Base-by-base conservation (phyloP, 164 flowering plant species). In the Vitis rotundifolia region DNA sequence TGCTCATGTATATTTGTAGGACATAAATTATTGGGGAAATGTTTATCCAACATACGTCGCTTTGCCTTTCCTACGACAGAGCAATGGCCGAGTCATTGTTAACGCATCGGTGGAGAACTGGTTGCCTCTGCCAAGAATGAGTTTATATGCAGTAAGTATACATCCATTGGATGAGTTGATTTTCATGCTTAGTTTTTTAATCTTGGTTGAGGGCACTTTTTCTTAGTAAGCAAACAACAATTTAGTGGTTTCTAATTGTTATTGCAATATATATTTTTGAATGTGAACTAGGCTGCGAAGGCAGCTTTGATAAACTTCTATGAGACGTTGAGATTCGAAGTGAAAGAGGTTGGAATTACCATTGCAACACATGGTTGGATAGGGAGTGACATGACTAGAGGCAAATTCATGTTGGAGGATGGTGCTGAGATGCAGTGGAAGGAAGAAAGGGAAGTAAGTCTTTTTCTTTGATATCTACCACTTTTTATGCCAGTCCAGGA, bases 11-110 rank as follows among this genome's bases (percentile, higher is more conserved):
- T 37, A 15, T 12, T 75, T 8, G 22, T 84, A 94, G 98, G 99
- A 93, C 73, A 89, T 95, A 53, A 95, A 93, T 73, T 91, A 93
- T 56, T 91, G 98, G 99, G 98, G 99, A n/a, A 92, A 91, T 81
- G 90, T 95, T 55, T 90, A 90, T 77, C 98, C 98, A 9, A 90
- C 99, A 1, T 88, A 70, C 65, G 91, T 86, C 18, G 97, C 99
- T 22, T 90, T 95, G 61, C 98, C 99, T 15, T 78, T 88, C 71
- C 82, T 91, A 9, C 86, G 83, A 28, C 83, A 82, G 49, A 89
- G 75, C 76, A 87, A 82, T 31, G 99, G 98, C 4, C 87, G 91
- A 12, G 66, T 95, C 16, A 65, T 95, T 26, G 91, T 94, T 28
- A 91, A 91, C 80, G 94, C 99, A 60, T 91, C 99, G 0, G 88